Evolutionary conservation across 805 yeast species (phyloP), one percentile per base, ranked within the genome.

Genomic region (Metschnikowia matae): DNA sequence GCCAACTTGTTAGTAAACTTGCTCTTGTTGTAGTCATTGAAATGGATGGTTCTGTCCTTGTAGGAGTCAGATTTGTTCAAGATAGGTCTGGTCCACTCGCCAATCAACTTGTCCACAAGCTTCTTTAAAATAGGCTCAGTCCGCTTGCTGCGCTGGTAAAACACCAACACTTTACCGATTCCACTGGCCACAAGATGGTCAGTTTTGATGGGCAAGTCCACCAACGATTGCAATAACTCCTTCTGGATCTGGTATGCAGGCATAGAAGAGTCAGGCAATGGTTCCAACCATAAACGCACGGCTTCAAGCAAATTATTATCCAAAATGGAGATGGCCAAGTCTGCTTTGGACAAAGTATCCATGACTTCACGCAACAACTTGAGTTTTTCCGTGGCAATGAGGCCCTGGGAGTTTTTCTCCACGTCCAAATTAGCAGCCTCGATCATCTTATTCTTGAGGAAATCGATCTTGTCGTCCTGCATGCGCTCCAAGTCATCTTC

Each of bases 81-180:
- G 54, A 94, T 89, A 41, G 99, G 99, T 70, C 99, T 82, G 7
- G 97, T 92, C 99, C 99, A 94, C 66, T 90, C 96, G 23, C 96
- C 96, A 57, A 94, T 86, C 53, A 94, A 74, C 64, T 83, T 83
- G 63, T 94, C 98, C 5, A 96, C 98, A 37, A 85, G 77, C 65
- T 95, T 84, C 66, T 92, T 90, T 64, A 94, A 79, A 40, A 80
- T 75, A 33, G 89, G 86, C 68, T 95, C 97, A 14, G 96, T 96
- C 62, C 92, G 81, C 63, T 86, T 87, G 32, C 94, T 84, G 62
- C 90, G 81, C 63, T 92, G 97, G 70, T 94, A 94, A 63, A 91
- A 94, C n/a, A 92, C 77, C 59, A 94, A 80, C 23, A 94, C 89
- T 68, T 91, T 89, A 17, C 98, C 99, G 46, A 94, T 79, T 2